Evolutionary conservation across 192 early-diverging fungal genomes (phyloP), one percentile per base, ranked within the genome.

Genomic region (Pilaira anomala): DNA sequence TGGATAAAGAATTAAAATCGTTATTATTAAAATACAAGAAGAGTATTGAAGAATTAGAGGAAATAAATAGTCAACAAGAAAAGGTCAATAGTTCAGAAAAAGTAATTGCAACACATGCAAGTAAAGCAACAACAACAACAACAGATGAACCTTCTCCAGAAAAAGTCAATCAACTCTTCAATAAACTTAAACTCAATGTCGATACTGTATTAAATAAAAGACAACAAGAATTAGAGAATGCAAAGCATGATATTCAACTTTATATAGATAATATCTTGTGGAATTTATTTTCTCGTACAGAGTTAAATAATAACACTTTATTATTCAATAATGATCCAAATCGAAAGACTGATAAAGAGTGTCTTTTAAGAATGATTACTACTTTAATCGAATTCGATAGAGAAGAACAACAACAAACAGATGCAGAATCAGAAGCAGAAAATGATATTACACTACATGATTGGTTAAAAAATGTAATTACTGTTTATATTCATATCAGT

Each of bases 381-480:
- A 58, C 56, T 7, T 21, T 58, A 13, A 41, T 58, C 33, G 22
- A 58, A 0, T 58, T 41, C 39, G 22, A 58, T 7, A 55, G n/a
- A n/a, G n/a, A 2, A 22, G 11, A 7, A 36, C 19, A n/a, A 39
- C 39, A 21, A 9, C 28, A 36, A 55, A 19, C 11, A 5, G 19
- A 21, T 8, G 28, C 18, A 19, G 18, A 1, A 55, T 5, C n/a
- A 6, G 14, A n/a, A 19, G 14, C 28, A 4, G 53, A 55, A 7
- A 18, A 36, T 8, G 7, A 30, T 7, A 18, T 36, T 0, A n/a
- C 19, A n/a, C 9, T 58, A 14, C 56, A 42, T 36, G 21, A 58
- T 16, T 58, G 56, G 56, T 22, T 40, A 16, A 26, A 21, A 24
- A 58, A 40, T 11, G 36, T 58, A 12, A 40, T 39, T 1, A 58